phyloP scores from a whole-genome alignment of 371 early-diverging fungal genomes.

The Choanephora cucurbitarum region DNA sequence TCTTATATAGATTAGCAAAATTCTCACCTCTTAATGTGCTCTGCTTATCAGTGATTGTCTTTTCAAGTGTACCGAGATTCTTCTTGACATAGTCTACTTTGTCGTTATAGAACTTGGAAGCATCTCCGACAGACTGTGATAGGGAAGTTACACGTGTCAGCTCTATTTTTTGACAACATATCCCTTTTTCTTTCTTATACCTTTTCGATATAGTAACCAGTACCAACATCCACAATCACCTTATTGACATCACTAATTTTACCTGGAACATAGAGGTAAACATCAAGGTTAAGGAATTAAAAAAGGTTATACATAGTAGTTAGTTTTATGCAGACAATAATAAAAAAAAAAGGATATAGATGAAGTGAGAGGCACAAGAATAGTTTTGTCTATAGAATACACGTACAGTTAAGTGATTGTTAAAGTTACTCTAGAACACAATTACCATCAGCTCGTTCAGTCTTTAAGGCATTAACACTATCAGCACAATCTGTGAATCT shows the following conservation, averaged over 20 bases:
- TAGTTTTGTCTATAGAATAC: slow-evolving; percentile 58
- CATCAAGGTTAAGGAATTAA: slow-evolving; percentile 26
- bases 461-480: slow-evolving; percentile 48
- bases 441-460: slow-evolving; percentile 45
- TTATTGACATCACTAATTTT: slow-evolving; percentile 77
- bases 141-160: background rate
- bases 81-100: slow-evolving; percentile 77
- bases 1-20: no score
- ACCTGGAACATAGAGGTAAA: slow-evolving; percentile 90
- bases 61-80: slow-evolving; percentile 75
- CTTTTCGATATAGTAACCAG: slow-evolving; percentile 96
- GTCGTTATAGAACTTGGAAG: slow-evolving; percentile 74
- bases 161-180: background rate
- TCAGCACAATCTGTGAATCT: slow-evolving; percentile 85
- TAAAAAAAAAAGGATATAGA: slow-evolving; percentile 50
- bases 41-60: slow-evolving; percentile 75
- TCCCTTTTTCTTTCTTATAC: slow-evolving; percentile 35
- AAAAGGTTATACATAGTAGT: background rate
- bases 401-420: slow-evolving; percentile 21
- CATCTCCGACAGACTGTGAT: slow-evolving; percentile 67
- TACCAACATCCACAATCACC: slow-evolving; percentile 94
- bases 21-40: slow-evolving; percentile 75
- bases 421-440: slow-evolving; percentile 35
- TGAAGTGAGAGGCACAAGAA: slow-evolving; percentile 79
- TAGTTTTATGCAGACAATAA: background rate